Evolutionary conservation across 108 stramenopile species (phyloP), one percentile per base, ranked within the genome.

Genomic region (Skeletonema costatum): DNA sequence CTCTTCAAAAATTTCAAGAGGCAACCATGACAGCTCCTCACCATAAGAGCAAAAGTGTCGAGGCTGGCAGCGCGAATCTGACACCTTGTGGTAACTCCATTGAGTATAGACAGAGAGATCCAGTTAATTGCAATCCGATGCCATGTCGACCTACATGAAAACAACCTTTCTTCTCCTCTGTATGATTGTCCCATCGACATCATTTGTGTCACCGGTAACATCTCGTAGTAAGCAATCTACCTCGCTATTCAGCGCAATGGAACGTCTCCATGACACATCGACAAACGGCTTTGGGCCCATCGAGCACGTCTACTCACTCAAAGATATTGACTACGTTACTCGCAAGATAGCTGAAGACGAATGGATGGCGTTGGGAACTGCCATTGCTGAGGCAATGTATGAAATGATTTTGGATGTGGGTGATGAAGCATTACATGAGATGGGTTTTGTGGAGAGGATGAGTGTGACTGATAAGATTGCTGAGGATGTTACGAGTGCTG

Each of bases 321-420:
- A 17, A 30, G 79, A 80, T 25, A 74, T 80, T 13, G 73, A 74
- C 44, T 16, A 56, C 32, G 69, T 80, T 32, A 70, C 79, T 5
- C 39, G 39, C 9, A 80, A 65, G 65, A 66, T 80, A 50, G 68
- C 60, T 10, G 64, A 74, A 32, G 79, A 80, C 60, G 79, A 80
- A 41, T 80, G 79, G 79, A 70, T 51, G 51, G 79, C 73, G 25
- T 30, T 80, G 13, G 79, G 79, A 14, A 71, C 73, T 32, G 68
- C 73, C 5, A 70, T 80, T 32, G 79, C 79, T 36, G 73, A 80
- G 32, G 29, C 60, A 0, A 67, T 80, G 66, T 60, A 71, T 19
- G 79, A 80, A 48, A 74, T 60, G 41, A 66, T 80, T 41, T 35
- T 80, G 14, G 79, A 80, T 53, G 72, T 80, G n/a, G 56, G 79